Conservation (phyloP, 179 eudicot genomes). For the Dionaea muscipula region DNA sequence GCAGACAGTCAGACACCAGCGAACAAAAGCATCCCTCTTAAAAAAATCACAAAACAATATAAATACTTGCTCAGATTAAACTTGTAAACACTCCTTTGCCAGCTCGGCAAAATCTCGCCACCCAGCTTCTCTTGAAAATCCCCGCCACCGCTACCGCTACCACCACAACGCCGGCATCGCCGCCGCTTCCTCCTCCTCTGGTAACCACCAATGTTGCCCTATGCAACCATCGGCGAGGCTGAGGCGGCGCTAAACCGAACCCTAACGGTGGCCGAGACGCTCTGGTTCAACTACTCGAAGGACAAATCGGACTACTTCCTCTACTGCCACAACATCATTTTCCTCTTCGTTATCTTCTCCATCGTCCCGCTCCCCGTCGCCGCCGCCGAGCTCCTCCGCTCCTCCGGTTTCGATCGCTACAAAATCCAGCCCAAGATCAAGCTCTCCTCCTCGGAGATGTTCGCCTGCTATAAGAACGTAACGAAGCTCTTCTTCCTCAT, state of each 20-base stretch:
- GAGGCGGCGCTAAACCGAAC: conserved; percentile 45
- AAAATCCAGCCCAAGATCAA: conserved; percentile 77
- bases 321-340: conserved; percentile 70
- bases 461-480: conserved; percentile 50
- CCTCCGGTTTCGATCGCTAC: conserved; percentile 22
- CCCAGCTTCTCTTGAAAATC: no score
- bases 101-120: no score
- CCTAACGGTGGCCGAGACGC: conserved; percentile 43
- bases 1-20: no score
- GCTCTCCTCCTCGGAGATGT: conserved; percentile 29
- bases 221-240: conserved; percentile 42
- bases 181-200: conserved; percentile 10
- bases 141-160: not conserved
- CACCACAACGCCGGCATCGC: not conserved
- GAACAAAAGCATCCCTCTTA: no score
- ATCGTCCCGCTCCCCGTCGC: conserved; percentile 40
- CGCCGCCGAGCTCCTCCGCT: conserved; percentile 27
- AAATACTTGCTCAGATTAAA: no score
- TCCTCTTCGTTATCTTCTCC: conserved; percentile 61
- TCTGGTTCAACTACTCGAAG: conserved; percentile 77
- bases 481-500: conserved; percentile 65
- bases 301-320: conserved; percentile 67
- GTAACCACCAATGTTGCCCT: conserved; percentile 48
- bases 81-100: no score
- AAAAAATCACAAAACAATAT: no score